Base-by-base conservation (phyloP, 148 eudicot genomes). In the Amaranthus hypochondriacus region DNA sequence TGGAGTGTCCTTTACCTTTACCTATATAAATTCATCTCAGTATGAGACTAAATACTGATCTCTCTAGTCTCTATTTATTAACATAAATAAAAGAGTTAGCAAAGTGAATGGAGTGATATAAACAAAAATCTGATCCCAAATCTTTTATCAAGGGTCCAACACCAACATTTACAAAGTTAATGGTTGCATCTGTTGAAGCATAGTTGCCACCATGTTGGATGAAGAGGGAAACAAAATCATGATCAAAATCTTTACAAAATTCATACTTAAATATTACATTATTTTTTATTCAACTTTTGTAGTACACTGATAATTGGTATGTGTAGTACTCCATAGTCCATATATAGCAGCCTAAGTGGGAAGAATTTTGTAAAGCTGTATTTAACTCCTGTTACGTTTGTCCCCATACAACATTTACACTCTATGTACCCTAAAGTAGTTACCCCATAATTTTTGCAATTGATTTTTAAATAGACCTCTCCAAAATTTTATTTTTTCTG, bases 401-500 rank as follows among this genome's bases (percentile, higher is more conserved):
- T 75, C 66, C 66, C 72, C 78, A 13, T 75, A 75, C 72, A 75
- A 75, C 50, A 67, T 50, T 67, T 69, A 57, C 72, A 75, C 72
- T 13, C 62, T 51, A 68, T 60, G 73, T 68, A 76, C 73, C 78
- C 78, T 69, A 76, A 75, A 75, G 77, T 66, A 14, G 64, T 75
- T 28, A 62, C 71, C 63, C 51, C 21, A 28, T 28, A 28, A 28
- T 28, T 28, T 28, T 28, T 28, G 39, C 39, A 28, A 28, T 28
- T 28, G 1, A 28, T 28, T 28, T 28, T 28, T 28, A 28, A 0
- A 28, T 28, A 28, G 1, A 28, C 39, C 39, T 28, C 39, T 28
- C 39, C 0, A 28, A 28, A 28, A 28, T 28, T 28, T 18, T 18
- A 18, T 18, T 18, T 18, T 18, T 18, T 18, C 18, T 18, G 18